Percentiles rank a stretch among this genome's conserved stretches.
Conservation (phyloP, 2,329 filamentous ascomycete genomes). For the Hypocrella siamensis region DNA sequence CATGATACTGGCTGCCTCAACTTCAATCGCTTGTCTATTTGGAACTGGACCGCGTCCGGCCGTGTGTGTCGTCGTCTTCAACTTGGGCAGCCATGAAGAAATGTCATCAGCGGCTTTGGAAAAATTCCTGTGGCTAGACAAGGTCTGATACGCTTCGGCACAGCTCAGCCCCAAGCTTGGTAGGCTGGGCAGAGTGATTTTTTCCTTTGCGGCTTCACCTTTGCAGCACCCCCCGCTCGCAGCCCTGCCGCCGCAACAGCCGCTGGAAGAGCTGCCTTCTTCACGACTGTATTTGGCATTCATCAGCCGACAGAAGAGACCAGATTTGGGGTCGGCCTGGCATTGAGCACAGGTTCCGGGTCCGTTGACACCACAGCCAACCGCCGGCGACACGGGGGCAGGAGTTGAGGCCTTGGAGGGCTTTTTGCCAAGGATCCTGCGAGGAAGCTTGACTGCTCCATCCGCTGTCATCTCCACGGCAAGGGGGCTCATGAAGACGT, state of each 20-base stretch:
- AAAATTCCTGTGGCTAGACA: constrained; percentile 64
- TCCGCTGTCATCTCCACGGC: constrained; percentile 44
- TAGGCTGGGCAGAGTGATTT: constrained; percentile 19
- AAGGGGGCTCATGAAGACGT: constrained; percentile 33
- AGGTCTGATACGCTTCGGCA: constrained; percentile 63
- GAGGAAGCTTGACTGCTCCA: constrained; percentile 44
- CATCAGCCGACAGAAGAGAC: constrained; percentile 69
- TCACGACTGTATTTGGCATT: constrained; percentile 45
- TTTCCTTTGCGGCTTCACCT: constrained; percentile 14
- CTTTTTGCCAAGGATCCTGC: constrained; percentile 13
- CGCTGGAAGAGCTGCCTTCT: constrained; percentile 16
- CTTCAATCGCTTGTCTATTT: constrained; percentile 49
- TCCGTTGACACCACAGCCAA: constrained; percentile 46
- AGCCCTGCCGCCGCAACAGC: constrained; percentile 50
- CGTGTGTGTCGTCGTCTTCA: constrained; percentile 40
- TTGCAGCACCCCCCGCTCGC: constrained; percentile 51
- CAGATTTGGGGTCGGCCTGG: constrained; percentile 60
- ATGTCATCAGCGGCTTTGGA: constrained; percentile 59
- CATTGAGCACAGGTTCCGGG: constrained; percentile 72
- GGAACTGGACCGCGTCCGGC: constrained; percentile 14
- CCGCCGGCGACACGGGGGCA: constrained; percentile 2
- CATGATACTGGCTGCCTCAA: constrained; percentile 75
- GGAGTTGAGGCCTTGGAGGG: constrained; percentile 11
- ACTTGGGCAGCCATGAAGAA: constrained; percentile 58
- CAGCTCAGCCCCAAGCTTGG: constrained; percentile 49